Conservation (phyloP, 2,329 filamentous ascomycete genomes). For the Dactylellina sp. region DNA sequence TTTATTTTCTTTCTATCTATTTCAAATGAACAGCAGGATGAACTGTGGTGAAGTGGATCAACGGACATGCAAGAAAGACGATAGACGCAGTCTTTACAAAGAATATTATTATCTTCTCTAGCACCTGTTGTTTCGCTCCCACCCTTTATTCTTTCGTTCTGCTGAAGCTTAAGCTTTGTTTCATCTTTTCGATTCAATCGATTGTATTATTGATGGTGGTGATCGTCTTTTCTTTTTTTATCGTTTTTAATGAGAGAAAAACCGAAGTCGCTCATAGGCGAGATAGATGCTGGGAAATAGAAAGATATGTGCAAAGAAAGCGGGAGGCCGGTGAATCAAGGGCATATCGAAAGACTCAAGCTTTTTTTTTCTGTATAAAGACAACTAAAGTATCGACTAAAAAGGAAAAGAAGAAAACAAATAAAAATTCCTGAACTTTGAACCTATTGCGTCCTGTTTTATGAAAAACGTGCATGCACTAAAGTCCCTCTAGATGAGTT, state of each 20-base stretch:
- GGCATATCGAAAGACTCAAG: too few species aligned
- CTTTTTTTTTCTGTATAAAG: not conserved
- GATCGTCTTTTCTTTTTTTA: conserved; percentile 25
- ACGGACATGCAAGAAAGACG: too few species aligned
- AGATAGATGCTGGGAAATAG: not conserved
- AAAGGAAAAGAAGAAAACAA: conserved; percentile 17
- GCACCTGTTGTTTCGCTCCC: too few species aligned
- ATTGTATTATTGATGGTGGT: conserved; percentile 59
- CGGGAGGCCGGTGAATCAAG: not conserved
- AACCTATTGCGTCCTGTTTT: too few species aligned
- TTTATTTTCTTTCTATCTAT: conserved; percentile 23
- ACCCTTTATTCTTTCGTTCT: too few species aligned
- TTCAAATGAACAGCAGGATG: not conserved
- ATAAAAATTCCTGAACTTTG: conserved; percentile 2
- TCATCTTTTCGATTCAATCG: conserved; percentile 37
- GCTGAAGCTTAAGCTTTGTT: conserved; percentile 32
- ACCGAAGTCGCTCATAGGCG: not conserved
- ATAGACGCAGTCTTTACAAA: too few species aligned
- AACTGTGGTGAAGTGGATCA: too few species aligned
- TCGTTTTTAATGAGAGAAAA: conserved; percentile 1
- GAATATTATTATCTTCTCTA: too few species aligned
- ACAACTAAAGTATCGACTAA: not conserved
- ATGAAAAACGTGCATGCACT: too few species aligned
- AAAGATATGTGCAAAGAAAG: not conserved
- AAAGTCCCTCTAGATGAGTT: too few species aligned